A percentile compares a stretch with the other conserved stretches of the same genome.
phyloP scores from a whole-genome alignment of 306 rosid genomes.

The Rosa multiflora region DNA sequence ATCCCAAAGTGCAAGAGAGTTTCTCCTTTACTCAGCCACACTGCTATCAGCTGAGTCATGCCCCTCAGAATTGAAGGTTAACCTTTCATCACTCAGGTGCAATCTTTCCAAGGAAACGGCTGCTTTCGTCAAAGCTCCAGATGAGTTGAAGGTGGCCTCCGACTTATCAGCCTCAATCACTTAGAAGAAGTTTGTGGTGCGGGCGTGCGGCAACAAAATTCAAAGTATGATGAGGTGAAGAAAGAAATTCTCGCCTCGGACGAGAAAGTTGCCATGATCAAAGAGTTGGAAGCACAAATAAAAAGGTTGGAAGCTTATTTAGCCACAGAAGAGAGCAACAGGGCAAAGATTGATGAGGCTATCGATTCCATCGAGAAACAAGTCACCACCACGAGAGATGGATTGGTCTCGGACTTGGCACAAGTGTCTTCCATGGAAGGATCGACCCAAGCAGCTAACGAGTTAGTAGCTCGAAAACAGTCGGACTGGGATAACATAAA shows the following conservation, averaged over 20 bases:
- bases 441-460: not conserved
- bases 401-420: too few relatives aligned
- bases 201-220: not conserved
- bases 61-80: not conserved
- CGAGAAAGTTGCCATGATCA: not conserved
- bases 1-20: not conserved
- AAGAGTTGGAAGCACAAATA: not conserved
- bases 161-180: not conserved
- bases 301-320: not conserved
- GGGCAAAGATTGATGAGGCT: not conserved
- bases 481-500: not conserved
- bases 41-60: too few relatives aligned
- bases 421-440: constrained; percentile 3
- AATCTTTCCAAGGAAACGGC: not conserved
- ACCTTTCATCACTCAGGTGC: not conserved
- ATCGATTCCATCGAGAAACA: not conserved
- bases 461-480: not conserved
- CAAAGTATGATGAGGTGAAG: not conserved
- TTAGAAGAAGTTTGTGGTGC: not conserved
- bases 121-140: not conserved
- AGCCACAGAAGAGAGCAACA: not conserved
- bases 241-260: not conserved
- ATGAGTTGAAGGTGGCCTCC: not conserved
- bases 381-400: too few relatives aligned
- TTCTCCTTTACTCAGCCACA: too few relatives aligned